Conservation (phyloP, 1,284 basidiomycete species). For the Meira miltonrushii region DNA sequence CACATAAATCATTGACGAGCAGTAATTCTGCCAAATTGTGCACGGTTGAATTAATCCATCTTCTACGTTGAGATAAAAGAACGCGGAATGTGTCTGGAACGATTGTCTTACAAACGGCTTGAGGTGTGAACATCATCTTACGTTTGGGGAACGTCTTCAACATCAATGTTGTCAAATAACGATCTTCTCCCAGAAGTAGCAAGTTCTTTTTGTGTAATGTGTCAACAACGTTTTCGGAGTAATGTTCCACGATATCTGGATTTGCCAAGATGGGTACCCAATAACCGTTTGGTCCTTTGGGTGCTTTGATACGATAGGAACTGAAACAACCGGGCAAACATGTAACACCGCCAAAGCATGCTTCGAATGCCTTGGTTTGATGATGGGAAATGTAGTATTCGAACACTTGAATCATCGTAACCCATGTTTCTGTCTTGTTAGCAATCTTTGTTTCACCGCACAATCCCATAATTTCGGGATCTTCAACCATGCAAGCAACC, state of each 20-base stretch:
- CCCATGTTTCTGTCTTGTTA: slow-evolving; percentile 57
- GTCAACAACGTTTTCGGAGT: slow-evolving; percentile 57
- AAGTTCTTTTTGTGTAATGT: slow-evolving; percentile 57
- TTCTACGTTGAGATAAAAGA: slow-evolving; percentile 55
- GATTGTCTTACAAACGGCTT: slow-evolving; percentile 56
- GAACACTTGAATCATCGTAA: slow-evolving; percentile 64
- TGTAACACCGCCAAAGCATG: slow-evolving; percentile 55
- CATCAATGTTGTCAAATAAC: slow-evolving; percentile 57
- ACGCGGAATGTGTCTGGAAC: slow-evolving; percentile 56
- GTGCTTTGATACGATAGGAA: slow-evolving; percentile 56
- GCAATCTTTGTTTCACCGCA: slow-evolving; percentile 58
- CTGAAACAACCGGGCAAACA: slow-evolving; percentile 57
- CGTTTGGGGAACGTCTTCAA: slow-evolving; percentile 57
- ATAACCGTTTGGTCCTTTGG: slow-evolving; percentile 56
- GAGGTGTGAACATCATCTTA: slow-evolving; percentile 56
- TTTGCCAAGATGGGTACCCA: slow-evolving; percentile 56
- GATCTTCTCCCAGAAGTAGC: slow-evolving; percentile 56
- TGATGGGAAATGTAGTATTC: slow-evolving; percentile 99
- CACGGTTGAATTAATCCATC: slow-evolving; percentile 58
- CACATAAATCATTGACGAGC: slow-evolving; percentile 55
- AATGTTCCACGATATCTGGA: slow-evolving; percentile 56
- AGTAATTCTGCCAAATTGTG: slow-evolving; percentile 56
- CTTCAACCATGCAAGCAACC: slow-evolving; percentile 56
- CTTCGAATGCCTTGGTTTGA: slow-evolving; percentile 62
- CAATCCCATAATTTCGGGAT: slow-evolving; percentile 57